A percentile compares a stretch with the other conserved stretches of the same genome.
Conservation (phyloP, 768 basidiomycete species). For the Paxillus ammoniavirescens region DNA sequence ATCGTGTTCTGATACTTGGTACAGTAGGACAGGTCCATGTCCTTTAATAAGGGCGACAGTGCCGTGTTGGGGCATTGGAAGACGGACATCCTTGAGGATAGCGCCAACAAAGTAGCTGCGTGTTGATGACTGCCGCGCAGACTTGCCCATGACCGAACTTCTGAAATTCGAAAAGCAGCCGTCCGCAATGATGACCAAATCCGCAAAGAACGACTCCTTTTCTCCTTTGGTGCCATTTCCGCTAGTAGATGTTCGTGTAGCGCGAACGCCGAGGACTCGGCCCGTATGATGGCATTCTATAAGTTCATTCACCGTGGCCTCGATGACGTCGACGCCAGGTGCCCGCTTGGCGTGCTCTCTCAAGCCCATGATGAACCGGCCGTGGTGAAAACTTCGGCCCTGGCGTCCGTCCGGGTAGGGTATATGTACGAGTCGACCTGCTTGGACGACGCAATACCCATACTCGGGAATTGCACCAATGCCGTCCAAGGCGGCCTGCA, state of each 20-base stretch:
- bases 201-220: slow-evolving; percentile 62
- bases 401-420: slow-evolving; percentile 77
- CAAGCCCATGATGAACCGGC: slow-evolving; percentile 80
- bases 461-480: slow-evolving; percentile 82
- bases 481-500: slow-evolving; percentile 74
- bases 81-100: slow-evolving; percentile 70
- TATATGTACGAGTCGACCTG: slow-evolving; percentile 72
- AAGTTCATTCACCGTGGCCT: slow-evolving; percentile 80
- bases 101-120: slow-evolving; percentile 84
- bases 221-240: slow-evolving; percentile 31
- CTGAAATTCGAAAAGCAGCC: slow-evolving; percentile 96
- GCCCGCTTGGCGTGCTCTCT: slow-evolving; percentile 62
- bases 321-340: slow-evolving; percentile 72
- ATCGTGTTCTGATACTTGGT: slow-evolving; percentile 86
- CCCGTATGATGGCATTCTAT: slow-evolving; percentile 53
- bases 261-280: slow-evolving; percentile 65
- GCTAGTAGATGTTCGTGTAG: slow-evolving; percentile 42
- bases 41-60: slow-evolving; percentile 82
- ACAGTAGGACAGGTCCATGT: slow-evolving; percentile 85
- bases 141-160: slow-evolving; percentile 54
- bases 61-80: slow-evolving; percentile 77
- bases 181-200: slow-evolving; percentile 86
- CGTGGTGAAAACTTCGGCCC: slow-evolving; percentile 93
- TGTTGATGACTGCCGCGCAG: slow-evolving; percentile 48
- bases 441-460: slow-evolving; percentile 79